Evolutionary conservation across 441 rosid genomes (phyloP), one percentile per base, ranked within the genome.

Genomic region (Euphorbia celastroides): DNA sequence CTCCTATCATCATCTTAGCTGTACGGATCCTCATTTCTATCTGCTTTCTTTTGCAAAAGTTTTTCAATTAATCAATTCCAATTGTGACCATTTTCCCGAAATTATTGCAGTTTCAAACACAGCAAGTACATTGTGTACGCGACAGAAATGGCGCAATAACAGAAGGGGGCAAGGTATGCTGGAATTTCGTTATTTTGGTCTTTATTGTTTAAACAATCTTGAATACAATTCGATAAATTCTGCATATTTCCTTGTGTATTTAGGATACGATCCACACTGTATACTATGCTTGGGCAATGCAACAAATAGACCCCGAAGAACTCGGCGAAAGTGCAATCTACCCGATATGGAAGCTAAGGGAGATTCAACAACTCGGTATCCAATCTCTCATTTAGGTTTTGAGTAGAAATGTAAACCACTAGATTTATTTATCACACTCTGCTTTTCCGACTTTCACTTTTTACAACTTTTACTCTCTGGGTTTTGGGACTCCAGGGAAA

Each of bases 181-280:
- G 8, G 25, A 23, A 52, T 44, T 12, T n/a, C 22, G n/a, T 0
- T 63, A 16, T 44, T 27, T 8, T 59, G 44, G 16, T 31, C 16
- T 38, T 5, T 38, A 27, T 17, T 26, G n/a, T 57, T 42, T 50
- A 50, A 27, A 17, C 26, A 60, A 19, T 19, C 41, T 28, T 48
- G 5, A 14, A 2, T 16, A 34, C 2, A 19, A 56, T 25, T 54
- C 48, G n/a, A 7, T 34, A 16, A 59, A 11, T 31, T 25, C 30
- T 55, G 31, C 12, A 52, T 25, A 42, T 61, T 61, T 26, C 10
- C 23, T 59, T 30, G 32, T n/a, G 32, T 17, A 20, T 12, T 7
- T 19, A 93, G 98, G 98, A 94, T 62, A 94, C 97, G 5, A 92
- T 94, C 76, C 96, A 86, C 50, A 86, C 89, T 0, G 87, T 94